Base-by-base conservation (phyloP, 805 yeast species). In the Candida maesae region DNA sequence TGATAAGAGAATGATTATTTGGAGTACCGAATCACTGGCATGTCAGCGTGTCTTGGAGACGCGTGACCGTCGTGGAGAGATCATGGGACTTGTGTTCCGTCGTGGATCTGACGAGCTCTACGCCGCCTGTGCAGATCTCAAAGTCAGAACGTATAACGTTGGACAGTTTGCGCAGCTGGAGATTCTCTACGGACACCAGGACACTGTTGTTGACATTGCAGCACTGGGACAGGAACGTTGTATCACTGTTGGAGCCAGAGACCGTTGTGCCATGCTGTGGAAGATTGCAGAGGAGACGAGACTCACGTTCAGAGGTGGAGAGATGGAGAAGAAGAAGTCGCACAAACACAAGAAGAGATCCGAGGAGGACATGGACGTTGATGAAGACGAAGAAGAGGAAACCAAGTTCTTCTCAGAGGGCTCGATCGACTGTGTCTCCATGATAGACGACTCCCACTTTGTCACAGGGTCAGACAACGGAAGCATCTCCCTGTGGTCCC, bases 391-490 rank as follows among this genome's bases (percentile, higher is more conserved):
- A 17, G 60, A 60, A n/a, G 60, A 60, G n/a, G 51, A 50, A 6
- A 66, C 67, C 13, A 50, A 65, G 14, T 73, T 76, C 53, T 74
- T 68, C 49, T 67, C 78, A 32, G 97, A 93, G 61, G 98, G 98
- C 11, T 80, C 93, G 47, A 81, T 91, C 39, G 98, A 91, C 53
- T 82, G 85, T 56, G 93, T 90, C 25, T 68, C 84, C 11, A 89
- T 90, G 96, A 65, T 86, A 40, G 99, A 93, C 63, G 95, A 90
- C 63, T 78, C 89, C 20, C 89, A 85, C 60, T 93, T 93, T 59
- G 80, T 93, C 35, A 90, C 98, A 1, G 98, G 98, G 5, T 82
- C 95, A 13, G 99, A 93, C 59, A 91, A 90, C 60, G 99, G 99
- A 32, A 84, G 79, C 57, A 65, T 93, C 24, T 67, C 86, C n/a